Evolutionary conservation across 2,329 filamentous ascomycete species (phyloP).

Genomic region (Talaromyces marneffei): DNA sequence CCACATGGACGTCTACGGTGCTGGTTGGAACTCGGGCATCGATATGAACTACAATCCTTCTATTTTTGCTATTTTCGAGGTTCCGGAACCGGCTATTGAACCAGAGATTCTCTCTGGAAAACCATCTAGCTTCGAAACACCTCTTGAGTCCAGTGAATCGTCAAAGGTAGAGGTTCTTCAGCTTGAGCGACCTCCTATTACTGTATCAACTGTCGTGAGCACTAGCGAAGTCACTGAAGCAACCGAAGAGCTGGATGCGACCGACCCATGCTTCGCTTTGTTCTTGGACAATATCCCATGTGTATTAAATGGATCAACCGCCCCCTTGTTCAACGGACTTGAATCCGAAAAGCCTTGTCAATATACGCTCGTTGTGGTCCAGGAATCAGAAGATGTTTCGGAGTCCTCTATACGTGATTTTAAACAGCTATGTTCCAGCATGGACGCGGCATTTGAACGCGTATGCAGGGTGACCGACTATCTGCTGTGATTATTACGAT

Average conservation of each 20-base stretch:
- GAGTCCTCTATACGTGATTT: slow-evolving; percentile 29
- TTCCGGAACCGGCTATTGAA: slow-evolving; percentile 60
- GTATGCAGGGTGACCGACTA: slow-evolving; percentile 37
- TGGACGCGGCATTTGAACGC: slow-evolving; percentile 40
- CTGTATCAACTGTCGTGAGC: slow-evolving; percentile 14
- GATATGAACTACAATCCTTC: slow-evolving; percentile 41
- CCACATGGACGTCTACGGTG: slow-evolving; percentile 55
- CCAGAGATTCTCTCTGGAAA: slow-evolving; percentile 65
- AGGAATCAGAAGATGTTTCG: slow-evolving; percentile 20
- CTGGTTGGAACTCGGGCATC: slow-evolving; percentile 42
- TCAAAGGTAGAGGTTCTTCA: slow-evolving; percentile 47
- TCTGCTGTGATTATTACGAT: slow-evolving; percentile 21
- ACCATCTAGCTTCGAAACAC: slow-evolving; percentile 50
- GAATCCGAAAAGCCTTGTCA: slow-evolving; percentile 59
- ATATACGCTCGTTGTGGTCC: slow-evolving; percentile 58
- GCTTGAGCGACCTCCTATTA: slow-evolving; percentile 37
- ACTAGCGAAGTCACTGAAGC: slow-evolving; percentile 17
- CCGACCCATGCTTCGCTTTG: slow-evolving; percentile 42
- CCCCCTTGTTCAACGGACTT: slow-evolving; percentile 45
- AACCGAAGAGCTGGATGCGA: slow-evolving; percentile 52
- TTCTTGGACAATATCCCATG: slow-evolving; percentile 47
- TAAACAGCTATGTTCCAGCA: slow-evolving; percentile 33
- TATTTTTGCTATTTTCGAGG: slow-evolving; percentile 64
- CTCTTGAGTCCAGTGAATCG: slow-evolving; percentile 31
- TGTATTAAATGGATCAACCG: slow-evolving; percentile 43